Conservation (phyloP, 1,284 basidiomycete species). For the Neolentinus lepideus region DNA sequence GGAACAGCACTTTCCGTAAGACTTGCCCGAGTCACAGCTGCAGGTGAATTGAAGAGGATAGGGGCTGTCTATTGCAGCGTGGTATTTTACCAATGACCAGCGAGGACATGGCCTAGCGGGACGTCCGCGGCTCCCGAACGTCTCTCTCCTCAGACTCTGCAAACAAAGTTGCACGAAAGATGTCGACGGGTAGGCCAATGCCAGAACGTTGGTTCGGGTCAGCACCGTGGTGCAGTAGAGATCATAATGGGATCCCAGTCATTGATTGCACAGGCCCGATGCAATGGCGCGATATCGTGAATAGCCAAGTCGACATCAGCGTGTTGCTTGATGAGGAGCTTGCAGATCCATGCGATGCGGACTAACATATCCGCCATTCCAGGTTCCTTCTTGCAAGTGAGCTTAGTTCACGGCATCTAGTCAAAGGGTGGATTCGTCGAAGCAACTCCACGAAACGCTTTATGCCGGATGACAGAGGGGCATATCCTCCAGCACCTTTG, state of each 20-base stretch:
- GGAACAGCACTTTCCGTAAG: slow-evolving; percentile 6
- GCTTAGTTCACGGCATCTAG: background rate
- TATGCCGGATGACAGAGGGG: background rate
- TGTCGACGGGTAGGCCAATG: background rate
- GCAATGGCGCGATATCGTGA: slow-evolving; percentile 5
- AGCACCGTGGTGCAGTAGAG: background rate
- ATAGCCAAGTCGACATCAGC: slow-evolving; percentile 6
- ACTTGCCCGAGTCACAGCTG: slow-evolving; percentile 2
- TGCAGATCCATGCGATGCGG: background rate
- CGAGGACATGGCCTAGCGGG: slow-evolving; percentile 7
- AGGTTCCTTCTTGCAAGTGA: background rate
- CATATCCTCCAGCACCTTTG: background rate
- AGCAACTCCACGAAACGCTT: background rate
- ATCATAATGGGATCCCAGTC: background rate
- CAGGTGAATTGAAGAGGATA: slow-evolving; percentile 7
- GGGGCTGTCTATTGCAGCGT: background rate
- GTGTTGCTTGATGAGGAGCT: slow-evolving; percentile 8
- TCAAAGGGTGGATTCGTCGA: background rate
- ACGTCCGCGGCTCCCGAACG: background rate
- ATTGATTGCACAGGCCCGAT: slow-evolving; percentile 1
- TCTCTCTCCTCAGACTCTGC: background rate
- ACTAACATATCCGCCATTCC: background rate
- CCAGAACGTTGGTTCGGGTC: background rate
- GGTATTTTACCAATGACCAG: slow-evolving; percentile 7
- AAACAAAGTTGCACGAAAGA: background rate